Base-by-base conservation (phyloP, 2,329 filamentous ascomycete genomes). In the Drechmeria coniospora region DNA sequence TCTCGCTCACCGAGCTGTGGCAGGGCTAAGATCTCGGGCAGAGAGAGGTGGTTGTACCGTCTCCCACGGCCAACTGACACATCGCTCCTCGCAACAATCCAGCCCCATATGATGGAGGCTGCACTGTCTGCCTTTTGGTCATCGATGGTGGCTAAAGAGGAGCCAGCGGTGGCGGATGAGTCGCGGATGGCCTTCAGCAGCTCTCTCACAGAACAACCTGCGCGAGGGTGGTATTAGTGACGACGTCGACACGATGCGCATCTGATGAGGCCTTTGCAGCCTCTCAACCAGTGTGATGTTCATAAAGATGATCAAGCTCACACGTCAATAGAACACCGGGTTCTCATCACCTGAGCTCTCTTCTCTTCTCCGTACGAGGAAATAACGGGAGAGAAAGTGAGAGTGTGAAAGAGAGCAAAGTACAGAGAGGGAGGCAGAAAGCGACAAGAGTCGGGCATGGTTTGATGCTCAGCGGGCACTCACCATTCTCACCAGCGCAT, bases 11-110 rank as follows among this genome's bases (percentile, higher is more conserved):
- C 13, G 25, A 31, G 17, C 26, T 30, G 33, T 27, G 38, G 29
- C 12, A 50, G 27, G 14, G 31, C 36, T 10, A 51, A 33, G 12
- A 53, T 32, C 19, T 53, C 40, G 14, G 40, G 28, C 17, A 56
- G 27, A 51, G 59, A 37, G 57, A 72, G 31, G 16, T 42, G 41
- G 25, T 54, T 54, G 30, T 41, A 49, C 27, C 42, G 38, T 30
- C 50, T 41, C 19, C 43, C 26, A 22, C 31, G 29, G 4, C 53
- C 53, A 23, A 56, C 41, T 8, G 47, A 54, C n/a, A 56, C 40
- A 28, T 56, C 52, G 24, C 38, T 37, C 34, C 50, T 42, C 21
- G 41, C 38, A 12, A 40, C 42, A 24, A 56, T 36, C 53, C 53
- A 56, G 13, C 30, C 36, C 53, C 53, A 56, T 9, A 56, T 45